Conservation (phyloP, 345 rosid species). For the Pistacia atlantica region DNA sequence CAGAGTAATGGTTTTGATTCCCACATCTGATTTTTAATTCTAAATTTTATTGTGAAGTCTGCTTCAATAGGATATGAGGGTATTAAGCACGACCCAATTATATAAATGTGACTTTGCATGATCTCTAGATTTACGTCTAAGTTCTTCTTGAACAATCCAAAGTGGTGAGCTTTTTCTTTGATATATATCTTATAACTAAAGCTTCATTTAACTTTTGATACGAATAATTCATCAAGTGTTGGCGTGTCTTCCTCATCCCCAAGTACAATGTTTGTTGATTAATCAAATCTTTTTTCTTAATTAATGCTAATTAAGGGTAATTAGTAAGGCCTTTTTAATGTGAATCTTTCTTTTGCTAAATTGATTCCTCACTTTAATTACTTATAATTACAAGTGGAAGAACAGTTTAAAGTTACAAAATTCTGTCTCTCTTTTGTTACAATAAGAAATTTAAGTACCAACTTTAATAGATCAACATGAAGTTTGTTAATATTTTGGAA, state of each 20-base stretch:
- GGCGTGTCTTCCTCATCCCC: too few species aligned
- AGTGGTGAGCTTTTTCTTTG: background rate
- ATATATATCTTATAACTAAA: background rate
- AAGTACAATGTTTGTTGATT: background rate
- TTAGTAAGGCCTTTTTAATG: background rate
- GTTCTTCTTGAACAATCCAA: background rate
- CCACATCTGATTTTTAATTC: too few species aligned
- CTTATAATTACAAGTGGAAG: conserved; percentile 14
- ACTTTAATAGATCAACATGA: conserved; percentile 21
- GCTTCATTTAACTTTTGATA: background rate
- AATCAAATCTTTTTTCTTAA: conserved; percentile 1
- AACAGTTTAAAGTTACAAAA: too few species aligned
- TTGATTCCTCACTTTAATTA: background rate
- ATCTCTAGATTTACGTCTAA: background rate
- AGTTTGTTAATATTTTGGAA: background rate
- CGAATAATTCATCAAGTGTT: conserved; percentile 2
- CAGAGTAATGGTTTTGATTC: too few species aligned
- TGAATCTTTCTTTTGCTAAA: conserved; percentile 2
- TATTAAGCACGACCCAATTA: too few species aligned
- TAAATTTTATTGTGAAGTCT: too few species aligned
- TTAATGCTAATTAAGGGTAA: conserved; percentile 3
- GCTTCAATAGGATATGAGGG: too few species aligned
- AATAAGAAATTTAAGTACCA: conserved; percentile 7
- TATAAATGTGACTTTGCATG: background rate
- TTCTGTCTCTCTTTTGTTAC: background rate